Percentiles rank a stretch among this genome's conserved stretches.
These are phyloP conservation scores for Capsicum baccatum DNA, from an alignment of 257 asterid species.

Conservation along the genomic window DNA sequence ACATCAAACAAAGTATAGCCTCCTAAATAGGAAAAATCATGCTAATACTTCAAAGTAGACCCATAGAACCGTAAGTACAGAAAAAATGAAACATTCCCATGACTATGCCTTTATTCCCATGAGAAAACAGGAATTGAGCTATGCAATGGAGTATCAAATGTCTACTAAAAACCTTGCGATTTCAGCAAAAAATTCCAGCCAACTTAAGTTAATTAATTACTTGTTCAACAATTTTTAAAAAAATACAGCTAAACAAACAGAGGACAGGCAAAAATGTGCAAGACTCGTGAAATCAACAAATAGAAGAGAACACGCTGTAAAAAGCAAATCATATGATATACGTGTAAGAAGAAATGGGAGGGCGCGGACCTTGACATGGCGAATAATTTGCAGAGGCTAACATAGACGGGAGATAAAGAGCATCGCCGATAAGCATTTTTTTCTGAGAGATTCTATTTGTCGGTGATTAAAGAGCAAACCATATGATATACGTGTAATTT, in stretches of 20 bases:
- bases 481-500: background rate
- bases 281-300: background rate
- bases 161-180: background rate
- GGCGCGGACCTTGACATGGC: constrained; percentile 28
- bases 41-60: background rate
- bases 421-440: constrained; percentile 26
- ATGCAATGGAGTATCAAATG: too few species aligned
- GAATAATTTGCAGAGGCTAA: constrained; percentile 2
- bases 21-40: background rate
- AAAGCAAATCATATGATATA: too few species aligned
- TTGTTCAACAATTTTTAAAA: background rate
- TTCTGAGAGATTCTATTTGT: background rate
- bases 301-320: background rate
- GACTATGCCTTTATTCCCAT: background rate
- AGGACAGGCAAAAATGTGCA: background rate
- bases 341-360: background rate
- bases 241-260: background rate
- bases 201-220: background rate
- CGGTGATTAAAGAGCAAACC: background rate
- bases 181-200: background rate
- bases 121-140: background rate
- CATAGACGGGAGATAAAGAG: background rate
- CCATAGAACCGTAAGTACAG: background rate
- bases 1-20: background rate
- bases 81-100: background rate